Conservation (phyloP, 805 yeast genomes). For the Pichia pseudocactophila region DNA sequence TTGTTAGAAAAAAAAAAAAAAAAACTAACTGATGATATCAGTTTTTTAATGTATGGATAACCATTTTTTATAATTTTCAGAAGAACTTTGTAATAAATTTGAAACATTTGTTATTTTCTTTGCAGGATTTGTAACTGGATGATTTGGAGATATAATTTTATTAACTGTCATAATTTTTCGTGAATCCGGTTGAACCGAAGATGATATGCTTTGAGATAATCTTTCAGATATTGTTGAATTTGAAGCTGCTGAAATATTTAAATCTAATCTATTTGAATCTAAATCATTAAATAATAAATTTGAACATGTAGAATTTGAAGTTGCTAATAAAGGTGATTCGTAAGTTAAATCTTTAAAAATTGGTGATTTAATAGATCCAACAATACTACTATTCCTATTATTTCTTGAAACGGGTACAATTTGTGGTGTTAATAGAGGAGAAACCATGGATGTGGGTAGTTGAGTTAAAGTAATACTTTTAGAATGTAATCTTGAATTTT, state of each 20-base stretch:
- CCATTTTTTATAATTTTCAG: constrained; percentile 27
- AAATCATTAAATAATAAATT: constrained; percentile 15
- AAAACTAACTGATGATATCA: background rate
- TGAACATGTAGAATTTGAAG: constrained; percentile 8
- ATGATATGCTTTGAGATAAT: background rate
- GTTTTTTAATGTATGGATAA: constrained; percentile 18
- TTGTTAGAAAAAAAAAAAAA: background rate
- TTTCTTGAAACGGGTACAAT: constrained; percentile 7
- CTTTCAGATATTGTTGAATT: constrained; percentile 5
- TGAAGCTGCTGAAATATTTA: constrained; percentile 15
- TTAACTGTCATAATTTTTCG: no score
- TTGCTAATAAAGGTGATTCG: constrained; percentile 25
- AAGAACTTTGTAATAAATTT: constrained; percentile 23
- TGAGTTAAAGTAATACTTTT: background rate
- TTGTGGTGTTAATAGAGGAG: constrained; percentile 27
- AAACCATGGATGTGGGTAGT: constrained; percentile 15
- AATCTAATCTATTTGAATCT: constrained; percentile 25
- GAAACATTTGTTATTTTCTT: constrained; percentile 21
- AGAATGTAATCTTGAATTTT: constrained; percentile 5
- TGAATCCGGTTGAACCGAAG: no score
- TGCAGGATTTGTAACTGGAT: background rate
- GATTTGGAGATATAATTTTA: background rate
- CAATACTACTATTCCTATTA: constrained; percentile 6
- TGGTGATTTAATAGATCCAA: constrained; percentile 18
- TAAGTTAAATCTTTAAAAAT: constrained; percentile 21